Conservation (phyloP, 2,329 filamentous ascomycete genomes). For the Scedosporium dehoogii region DNA sequence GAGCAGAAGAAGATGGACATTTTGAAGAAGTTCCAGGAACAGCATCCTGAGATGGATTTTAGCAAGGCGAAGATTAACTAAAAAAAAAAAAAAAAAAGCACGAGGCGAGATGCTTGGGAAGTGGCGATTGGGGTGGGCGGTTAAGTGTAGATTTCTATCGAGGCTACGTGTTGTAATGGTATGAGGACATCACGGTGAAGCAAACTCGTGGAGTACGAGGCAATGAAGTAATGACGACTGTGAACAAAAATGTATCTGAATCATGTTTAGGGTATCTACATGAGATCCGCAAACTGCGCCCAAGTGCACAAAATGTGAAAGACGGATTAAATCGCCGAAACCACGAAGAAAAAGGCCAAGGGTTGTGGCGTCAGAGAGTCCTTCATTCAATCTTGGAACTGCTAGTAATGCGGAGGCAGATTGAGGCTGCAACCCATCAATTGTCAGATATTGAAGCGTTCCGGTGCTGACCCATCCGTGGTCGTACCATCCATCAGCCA, state of each 20-base stretch:
- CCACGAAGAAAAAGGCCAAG: constrained; percentile 25
- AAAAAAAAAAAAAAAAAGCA: constrained; percentile 11
- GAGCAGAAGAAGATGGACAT: constrained; percentile 94
- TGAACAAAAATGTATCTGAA: not conserved
- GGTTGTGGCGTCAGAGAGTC: constrained; percentile 52
- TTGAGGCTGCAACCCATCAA: constrained; percentile 43
- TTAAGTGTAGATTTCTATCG: no score
- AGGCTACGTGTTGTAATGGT: no score
- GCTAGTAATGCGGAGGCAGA: constrained; percentile 45
- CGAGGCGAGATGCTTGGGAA: not conserved
- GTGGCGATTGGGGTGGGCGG: not conserved
- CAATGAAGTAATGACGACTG: no score
- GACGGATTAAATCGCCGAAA: constrained; percentile 54
- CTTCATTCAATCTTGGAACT: constrained; percentile 47
- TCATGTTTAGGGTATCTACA: not conserved
- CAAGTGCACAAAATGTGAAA: constrained; percentile 34
- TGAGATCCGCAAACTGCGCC: no score
- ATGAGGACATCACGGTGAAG: no score
- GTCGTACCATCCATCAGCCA: not conserved
- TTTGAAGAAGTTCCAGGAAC: constrained; percentile 80
- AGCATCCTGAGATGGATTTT: constrained; percentile 67
- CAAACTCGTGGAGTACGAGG: no score
- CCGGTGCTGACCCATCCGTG: constrained; percentile 24
- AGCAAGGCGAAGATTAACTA: constrained; percentile 58
- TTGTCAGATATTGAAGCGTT: constrained; percentile 30